phyloP scores from a whole-genome alignment of 2,329 filamentous ascomycete species.

The Diplodia intermedia region DNA sequence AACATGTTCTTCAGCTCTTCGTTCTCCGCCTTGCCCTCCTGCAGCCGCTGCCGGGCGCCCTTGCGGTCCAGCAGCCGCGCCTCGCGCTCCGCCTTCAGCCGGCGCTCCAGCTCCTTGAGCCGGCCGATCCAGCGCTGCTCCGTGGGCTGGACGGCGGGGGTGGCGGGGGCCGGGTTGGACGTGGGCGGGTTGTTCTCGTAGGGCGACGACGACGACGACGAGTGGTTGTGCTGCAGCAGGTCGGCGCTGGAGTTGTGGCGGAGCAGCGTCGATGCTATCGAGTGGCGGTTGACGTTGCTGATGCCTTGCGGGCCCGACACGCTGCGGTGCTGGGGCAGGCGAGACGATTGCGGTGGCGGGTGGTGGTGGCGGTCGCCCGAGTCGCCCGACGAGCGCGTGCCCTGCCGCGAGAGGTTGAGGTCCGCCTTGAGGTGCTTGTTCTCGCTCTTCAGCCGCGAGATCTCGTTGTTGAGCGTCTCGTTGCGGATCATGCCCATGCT shows the following conservation, averaged over 20 bases:
- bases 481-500: slow-evolving; percentile 38
- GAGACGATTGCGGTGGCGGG: slow-evolving; percentile 36
- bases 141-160: slow-evolving; percentile 48
- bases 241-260: slow-evolving; percentile 49
- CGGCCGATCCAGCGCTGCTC: slow-evolving; percentile 86
- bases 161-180: slow-evolving; percentile 35
- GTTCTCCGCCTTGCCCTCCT: slow-evolving; percentile 77
- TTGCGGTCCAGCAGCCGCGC: slow-evolving; percentile 82
- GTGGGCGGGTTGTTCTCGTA: slow-evolving; percentile 18
- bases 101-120: slow-evolving; percentile 83
- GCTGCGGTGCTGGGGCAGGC: slow-evolving; percentile 31
- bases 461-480: slow-evolving; percentile 54
- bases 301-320: slow-evolving; percentile 34
- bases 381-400: slow-evolving; percentile 41
- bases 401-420: slow-evolving; percentile 67
- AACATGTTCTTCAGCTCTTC: slow-evolving; percentile 71
- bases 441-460: slow-evolving; percentile 65
- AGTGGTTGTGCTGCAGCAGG: slow-evolving; percentile 40
- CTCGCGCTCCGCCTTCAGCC: slow-evolving; percentile 89
- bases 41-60: slow-evolving; percentile 79
- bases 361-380: slow-evolving; percentile 34
- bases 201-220: slow-evolving; percentile 50
- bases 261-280: slow-evolving; percentile 59
- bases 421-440: slow-evolving; percentile 67
- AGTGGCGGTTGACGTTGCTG: slow-evolving; percentile 47